Percentiles rank a stretch among this genome's conserved stretches.
Conservation (phyloP, 1,284 basidiomycete species). For the Malassezia restricta region DNA sequence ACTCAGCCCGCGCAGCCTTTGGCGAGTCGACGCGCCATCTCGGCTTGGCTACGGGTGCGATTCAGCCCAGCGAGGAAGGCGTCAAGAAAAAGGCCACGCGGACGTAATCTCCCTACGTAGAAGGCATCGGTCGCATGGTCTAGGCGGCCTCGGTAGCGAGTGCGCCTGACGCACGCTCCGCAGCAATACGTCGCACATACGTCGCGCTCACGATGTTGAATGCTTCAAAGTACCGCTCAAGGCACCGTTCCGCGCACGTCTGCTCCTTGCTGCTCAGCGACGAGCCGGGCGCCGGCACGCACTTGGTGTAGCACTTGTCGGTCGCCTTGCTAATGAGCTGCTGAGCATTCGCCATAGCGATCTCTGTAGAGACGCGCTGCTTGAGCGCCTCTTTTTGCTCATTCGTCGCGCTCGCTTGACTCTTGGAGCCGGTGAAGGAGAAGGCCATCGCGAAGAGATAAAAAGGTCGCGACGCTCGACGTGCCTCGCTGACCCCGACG, state of each 20-base stretch:
- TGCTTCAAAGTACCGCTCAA: slow-evolving; percentile 43
- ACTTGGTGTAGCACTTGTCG: slow-evolving; percentile 43
- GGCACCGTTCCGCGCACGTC: slow-evolving; percentile 38
- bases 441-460: slow-evolving; percentile 22
- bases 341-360: slow-evolving; percentile 40
- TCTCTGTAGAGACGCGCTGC: slow-evolving; percentile 31
- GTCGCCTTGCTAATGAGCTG: slow-evolving; percentile 43
- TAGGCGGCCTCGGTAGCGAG: slow-evolving; percentile 1
- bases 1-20: slow-evolving; percentile 33
- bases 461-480: neutral
- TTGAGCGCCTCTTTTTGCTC: slow-evolving; percentile 42
- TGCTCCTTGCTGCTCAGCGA: slow-evolving; percentile 37
- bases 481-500: neutral
- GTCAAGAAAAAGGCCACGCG: neutral
- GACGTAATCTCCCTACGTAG: neutral
- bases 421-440: slow-evolving; percentile 21
- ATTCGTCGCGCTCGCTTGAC: slow-evolving; percentile 16
- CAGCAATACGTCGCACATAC: slow-evolving; percentile 30
- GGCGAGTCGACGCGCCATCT: slow-evolving; percentile 28
- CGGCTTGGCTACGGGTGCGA: slow-evolving; percentile 31
- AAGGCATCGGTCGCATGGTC: neutral
- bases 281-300: slow-evolving; percentile 29
- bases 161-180: slow-evolving; percentile 25
- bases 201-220: slow-evolving; percentile 38
- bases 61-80: slow-evolving; percentile 9